These are phyloP conservation scores for Seiridium cupressi DNA, from an alignment of 2,329 filamentous ascomycete species.

Conservation along the genomic window DNA sequence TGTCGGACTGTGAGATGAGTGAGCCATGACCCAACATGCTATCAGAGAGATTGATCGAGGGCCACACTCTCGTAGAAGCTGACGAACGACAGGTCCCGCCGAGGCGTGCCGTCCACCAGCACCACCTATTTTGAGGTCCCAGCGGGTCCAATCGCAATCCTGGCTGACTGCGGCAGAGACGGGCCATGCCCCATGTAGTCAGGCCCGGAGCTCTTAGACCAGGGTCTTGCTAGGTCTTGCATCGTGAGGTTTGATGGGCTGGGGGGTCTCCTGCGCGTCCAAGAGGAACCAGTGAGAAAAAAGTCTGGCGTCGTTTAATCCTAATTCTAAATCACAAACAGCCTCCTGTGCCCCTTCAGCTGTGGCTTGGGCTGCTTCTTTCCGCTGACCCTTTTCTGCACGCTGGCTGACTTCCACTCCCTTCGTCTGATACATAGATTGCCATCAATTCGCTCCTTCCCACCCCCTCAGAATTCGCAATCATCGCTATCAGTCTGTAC, in stretches of 20 bases:
- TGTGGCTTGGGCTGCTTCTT: neutral
- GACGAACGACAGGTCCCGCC: neutral
- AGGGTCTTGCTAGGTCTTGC: neutral
- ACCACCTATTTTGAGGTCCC: neutral
- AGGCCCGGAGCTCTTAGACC: neutral
- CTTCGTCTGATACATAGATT: neutral
- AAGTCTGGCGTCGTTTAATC: conserved; percentile 1
- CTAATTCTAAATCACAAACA: neutral
- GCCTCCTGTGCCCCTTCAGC: neutral
- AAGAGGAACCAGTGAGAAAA: neutral
- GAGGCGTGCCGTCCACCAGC: neutral
- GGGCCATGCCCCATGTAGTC: neutral
- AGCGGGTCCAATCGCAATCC: conserved; percentile 1
- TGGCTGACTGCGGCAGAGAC: neutral
- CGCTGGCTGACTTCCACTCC: neutral
- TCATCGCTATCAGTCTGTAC: too few relatives aligned
- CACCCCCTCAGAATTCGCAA: too few relatives aligned
- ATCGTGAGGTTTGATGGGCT: neutral
- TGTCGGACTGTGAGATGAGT: too few relatives aligned
- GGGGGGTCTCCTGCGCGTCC: neutral
- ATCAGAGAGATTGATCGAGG: neutral
- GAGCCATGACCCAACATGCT: neutral
- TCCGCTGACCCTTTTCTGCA: neutral
- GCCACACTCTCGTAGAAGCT: neutral
- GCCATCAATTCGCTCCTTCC: too few relatives aligned